Evolutionary conservation across 345 rosid species (phyloP).

Genomic region (Salix koriyanagi): DNA sequence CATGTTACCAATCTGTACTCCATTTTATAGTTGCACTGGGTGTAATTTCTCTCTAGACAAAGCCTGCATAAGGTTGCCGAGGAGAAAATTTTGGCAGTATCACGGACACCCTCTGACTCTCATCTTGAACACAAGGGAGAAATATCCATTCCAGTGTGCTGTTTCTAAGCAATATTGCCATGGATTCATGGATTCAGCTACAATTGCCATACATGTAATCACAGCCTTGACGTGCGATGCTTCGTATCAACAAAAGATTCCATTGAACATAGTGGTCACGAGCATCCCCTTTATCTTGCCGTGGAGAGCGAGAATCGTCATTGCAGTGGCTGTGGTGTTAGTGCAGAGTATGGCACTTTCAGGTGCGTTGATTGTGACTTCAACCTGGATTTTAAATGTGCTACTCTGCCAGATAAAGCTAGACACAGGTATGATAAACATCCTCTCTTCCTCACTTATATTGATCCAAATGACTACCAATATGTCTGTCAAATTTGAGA

Average conservation of each 20-base stretch:
- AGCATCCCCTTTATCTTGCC: too few species aligned
- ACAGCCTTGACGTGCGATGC: too few species aligned
- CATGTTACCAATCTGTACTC: not conserved
- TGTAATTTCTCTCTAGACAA: conserved; percentile 1
- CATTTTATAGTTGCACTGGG: not conserved
- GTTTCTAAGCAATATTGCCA: too few species aligned
- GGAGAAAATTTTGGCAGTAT: not conserved
- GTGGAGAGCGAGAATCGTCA: too few species aligned
- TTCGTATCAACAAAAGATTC: too few species aligned
- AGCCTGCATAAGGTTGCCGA: conserved; percentile 4
- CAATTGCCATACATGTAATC: too few species aligned
- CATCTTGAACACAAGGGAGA: not conserved
- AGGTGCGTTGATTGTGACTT: not conserved
- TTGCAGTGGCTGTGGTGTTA: too few species aligned
- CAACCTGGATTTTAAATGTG: conserved; percentile 9
- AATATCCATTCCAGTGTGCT: too few species aligned
- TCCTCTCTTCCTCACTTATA: not conserved
- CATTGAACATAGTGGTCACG: too few species aligned
- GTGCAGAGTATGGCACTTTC: too few species aligned
- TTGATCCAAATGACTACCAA: not conserved
- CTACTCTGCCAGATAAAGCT: not conserved
- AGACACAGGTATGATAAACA: conserved; percentile 1
- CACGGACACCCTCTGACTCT: conserved; percentile 3
- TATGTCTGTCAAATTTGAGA: not conserved
- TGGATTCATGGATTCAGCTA: too few species aligned